Base-by-base conservation (phyloP, 2,329 filamentous ascomycete genomes). In the Stemphylium vesicarium region DNA sequence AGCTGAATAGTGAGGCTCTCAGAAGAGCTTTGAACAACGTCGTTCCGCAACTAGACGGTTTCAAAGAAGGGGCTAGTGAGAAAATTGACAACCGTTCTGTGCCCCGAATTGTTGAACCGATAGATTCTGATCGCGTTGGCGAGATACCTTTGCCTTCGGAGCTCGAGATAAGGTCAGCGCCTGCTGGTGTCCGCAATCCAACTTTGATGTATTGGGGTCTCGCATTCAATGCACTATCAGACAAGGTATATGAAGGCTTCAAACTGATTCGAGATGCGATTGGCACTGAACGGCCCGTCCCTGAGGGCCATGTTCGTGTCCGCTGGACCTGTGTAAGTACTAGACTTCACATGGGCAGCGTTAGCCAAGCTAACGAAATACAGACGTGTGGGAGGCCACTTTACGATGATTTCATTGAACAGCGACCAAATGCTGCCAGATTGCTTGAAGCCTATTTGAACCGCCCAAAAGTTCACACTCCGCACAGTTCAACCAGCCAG, bases 361-460 rank as follows among this genome's bases (percentile, higher is more conserved):
- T 18, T 22, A 6, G 36, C 22, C 9, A 15, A 49, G 12, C 57
- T 61, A 41, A 60, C 38, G 9, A 3, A 1, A 2, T 18, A 9
- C 22, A 74, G 70, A 62, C 65, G 15, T 76, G 72, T 42, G 73
- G 73, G 16, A 64, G 71, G 20, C 37, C 59, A 2, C 60, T 77
- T 6, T 72, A 76, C 50, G 76, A 78, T 44, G 76, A 78, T 59
- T 78, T 74, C 43, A 60, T 73, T 40, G 76, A 78, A 58, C 55
- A 60, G 13, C 66, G 72, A 24, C 63, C 68, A 4, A 76, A 76
- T 15, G 76, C 75, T 38, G 75, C 75, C 9, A 65, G 71, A 10
- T 67, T 73, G n/a, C 61, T 78, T 0, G 75, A 77, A 66, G 68
- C 68, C 1, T 74, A 69, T 38, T 69, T 78, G 13, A 77, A 77